phyloP scores from a whole-genome alignment of 768 basidiomycete species.

The Boletus speciosus region DNA sequence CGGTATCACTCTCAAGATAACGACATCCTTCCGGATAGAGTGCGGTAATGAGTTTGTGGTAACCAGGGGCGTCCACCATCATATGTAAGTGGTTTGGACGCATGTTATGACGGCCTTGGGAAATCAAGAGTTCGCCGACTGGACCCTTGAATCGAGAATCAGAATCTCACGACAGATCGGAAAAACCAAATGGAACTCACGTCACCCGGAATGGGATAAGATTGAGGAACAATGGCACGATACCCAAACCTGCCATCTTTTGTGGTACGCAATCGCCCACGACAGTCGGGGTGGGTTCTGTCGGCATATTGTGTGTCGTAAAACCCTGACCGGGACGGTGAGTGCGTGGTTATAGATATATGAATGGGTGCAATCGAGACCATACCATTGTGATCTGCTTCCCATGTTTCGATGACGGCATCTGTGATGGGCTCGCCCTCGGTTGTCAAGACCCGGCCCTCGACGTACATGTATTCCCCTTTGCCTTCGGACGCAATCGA shows the following conservation, averaged over 20 bases:
- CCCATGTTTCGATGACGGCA: constrained; percentile 81
- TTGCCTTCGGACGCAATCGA: constrained; percentile 86
- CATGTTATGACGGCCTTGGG: constrained; percentile 66
- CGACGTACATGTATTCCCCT: constrained; percentile 79
- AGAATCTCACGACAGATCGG: constrained; percentile 3
- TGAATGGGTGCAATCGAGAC: constrained; percentile 21
- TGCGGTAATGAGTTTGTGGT: constrained; percentile 67
- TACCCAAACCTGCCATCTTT: constrained; percentile 66
- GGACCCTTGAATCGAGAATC: constrained; percentile 48
- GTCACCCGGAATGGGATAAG: constrained; percentile 77
- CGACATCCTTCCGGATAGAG: constrained; percentile 70
- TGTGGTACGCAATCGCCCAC: constrained; percentile 59
- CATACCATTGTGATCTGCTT: constrained; percentile 61
- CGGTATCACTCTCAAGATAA: constrained; percentile 66
- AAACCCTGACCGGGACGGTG: constrained; percentile 8
- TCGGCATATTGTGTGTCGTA: constrained; percentile 53
- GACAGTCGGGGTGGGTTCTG: constrained; percentile 62
- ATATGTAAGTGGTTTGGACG: constrained; percentile 82
- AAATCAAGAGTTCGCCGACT: constrained; percentile 57
- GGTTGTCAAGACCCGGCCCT: constrained; percentile 60
- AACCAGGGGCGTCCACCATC: constrained; percentile 67
- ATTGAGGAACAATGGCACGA: constrained; percentile 63
- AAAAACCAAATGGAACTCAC: constrained; percentile 29
- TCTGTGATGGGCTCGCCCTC: constrained; percentile 61
- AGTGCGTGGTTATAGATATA: not conserved